These are phyloP conservation scores for Hypsizygus ulmarius DNA, from an alignment of 1,284 basidiomycete genomes.

Conservation along the genomic window DNA sequence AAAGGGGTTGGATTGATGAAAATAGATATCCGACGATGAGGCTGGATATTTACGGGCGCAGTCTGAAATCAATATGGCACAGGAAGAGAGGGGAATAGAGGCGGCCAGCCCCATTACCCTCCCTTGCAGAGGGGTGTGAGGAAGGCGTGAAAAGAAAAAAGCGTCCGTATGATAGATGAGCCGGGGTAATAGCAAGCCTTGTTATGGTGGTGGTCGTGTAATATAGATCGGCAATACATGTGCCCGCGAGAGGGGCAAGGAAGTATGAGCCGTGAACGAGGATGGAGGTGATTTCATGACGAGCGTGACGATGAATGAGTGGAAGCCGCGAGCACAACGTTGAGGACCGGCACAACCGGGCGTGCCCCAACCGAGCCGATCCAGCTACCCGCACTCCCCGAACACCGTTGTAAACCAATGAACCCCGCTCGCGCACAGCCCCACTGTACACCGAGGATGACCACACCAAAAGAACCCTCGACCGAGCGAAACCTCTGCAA, in stretches of 20 bases:
- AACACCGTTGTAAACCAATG: slow-evolving; percentile 22
- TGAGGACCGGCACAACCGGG: slow-evolving; percentile 35
- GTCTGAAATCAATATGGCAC: slow-evolving; percentile 18
- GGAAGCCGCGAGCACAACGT: slow-evolving; percentile 26
- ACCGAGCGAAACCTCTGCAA: slow-evolving; percentile 52
- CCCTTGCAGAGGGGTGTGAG: slow-evolving; percentile 20
- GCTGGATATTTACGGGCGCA: slow-evolving; percentile 35
- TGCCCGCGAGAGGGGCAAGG: slow-evolving; percentile 6
- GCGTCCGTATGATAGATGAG: slow-evolving; percentile 61
- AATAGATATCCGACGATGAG: slow-evolving; percentile 15
- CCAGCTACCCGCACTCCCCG: slow-evolving; percentile 28
- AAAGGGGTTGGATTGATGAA: slow-evolving; percentile 15
- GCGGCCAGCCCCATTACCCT: slow-evolving; percentile 30
- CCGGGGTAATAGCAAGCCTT: slow-evolving; percentile 28
- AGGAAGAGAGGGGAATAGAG: slow-evolving; percentile 24
- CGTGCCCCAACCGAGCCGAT: slow-evolving; percentile 41
- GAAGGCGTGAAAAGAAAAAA: slow-evolving; percentile 53
- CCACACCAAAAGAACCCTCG: slow-evolving; percentile 27
- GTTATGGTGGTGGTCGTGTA: slow-evolving; percentile 24
- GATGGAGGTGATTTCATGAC: neutral
- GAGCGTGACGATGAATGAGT: slow-evolving; percentile 20
- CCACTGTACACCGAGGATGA: slow-evolving; percentile 34
- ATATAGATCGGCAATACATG: slow-evolving; percentile 25
- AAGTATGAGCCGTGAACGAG: slow-evolving; percentile 1
- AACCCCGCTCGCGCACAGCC: slow-evolving; percentile 28